Evolutionary conservation across 108 stramenopile species (phyloP).

Genomic region (Halocafeteria seosinensis): DNA sequence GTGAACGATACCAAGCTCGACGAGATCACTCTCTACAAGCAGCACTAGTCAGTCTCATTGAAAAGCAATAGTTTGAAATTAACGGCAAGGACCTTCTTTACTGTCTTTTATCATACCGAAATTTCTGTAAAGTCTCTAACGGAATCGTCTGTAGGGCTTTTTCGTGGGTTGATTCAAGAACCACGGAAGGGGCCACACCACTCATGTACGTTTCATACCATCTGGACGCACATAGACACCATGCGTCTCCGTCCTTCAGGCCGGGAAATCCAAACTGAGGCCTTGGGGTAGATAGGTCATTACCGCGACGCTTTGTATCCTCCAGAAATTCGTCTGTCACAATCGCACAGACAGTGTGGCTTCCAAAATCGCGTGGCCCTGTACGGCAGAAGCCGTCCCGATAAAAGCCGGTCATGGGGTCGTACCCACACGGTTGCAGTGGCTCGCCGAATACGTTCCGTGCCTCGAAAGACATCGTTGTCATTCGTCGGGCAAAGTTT

Average conservation of each 20-base stretch:
- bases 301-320: conserved; percentile 50
- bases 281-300: conserved; percentile 51
- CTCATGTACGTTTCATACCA: conserved; percentile 51
- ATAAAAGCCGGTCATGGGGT: conserved; percentile 48
- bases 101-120: too few relatives aligned
- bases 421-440: neutral
- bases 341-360: conserved; percentile 50
- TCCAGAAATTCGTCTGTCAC: conserved; percentile 55
- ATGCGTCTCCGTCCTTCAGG: conserved; percentile 50
- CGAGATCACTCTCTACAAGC: too few relatives aligned
- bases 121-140: neutral
- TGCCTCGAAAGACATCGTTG: too few relatives aligned
- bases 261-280: conserved; percentile 60
- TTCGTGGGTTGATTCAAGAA: conserved; percentile 53
- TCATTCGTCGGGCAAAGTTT: too few relatives aligned
- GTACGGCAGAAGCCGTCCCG: conserved; percentile 61
- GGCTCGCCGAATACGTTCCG: neutral
- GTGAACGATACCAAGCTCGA: too few relatives aligned
- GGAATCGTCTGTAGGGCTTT: conserved; percentile 20
- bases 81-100: too few relatives aligned
- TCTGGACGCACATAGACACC: conserved; percentile 67
- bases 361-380: conserved; percentile 47
- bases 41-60: too few relatives aligned
- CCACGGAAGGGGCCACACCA: conserved; percentile 46
- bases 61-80: too few relatives aligned